Conservation (phyloP, 2,329 filamentous ascomycete species). For the Leptosphaerulina australis region DNA sequence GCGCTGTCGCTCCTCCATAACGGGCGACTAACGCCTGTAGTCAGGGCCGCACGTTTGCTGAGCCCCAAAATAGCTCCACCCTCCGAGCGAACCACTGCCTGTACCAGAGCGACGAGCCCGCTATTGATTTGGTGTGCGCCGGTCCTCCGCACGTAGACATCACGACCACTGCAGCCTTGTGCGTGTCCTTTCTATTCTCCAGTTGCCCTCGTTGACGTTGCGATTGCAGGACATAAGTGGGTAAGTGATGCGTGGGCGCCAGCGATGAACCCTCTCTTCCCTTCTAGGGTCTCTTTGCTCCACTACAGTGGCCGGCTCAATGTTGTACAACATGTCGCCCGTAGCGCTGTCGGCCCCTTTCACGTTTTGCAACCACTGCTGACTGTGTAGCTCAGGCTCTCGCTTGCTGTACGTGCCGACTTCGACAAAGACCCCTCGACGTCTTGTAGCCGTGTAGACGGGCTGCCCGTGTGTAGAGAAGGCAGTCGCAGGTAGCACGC, state of each 20-base stretch:
- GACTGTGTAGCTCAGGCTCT: slow-evolving; percentile 37
- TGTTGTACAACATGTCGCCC: slow-evolving; percentile 44
- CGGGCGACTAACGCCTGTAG: slow-evolving; percentile 28
- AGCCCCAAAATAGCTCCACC: slow-evolving; percentile 33
- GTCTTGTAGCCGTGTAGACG: slow-evolving; percentile 1
- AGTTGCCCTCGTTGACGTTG: slow-evolving; percentile 16
- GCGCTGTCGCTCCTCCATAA: slow-evolving; percentile 19
- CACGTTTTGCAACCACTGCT: slow-evolving; percentile 36
- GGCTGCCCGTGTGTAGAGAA: slow-evolving; percentile 4
- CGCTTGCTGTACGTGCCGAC: slow-evolving; percentile 28
- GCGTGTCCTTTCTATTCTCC: slow-evolving; percentile 27
- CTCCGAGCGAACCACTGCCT: slow-evolving; percentile 17
- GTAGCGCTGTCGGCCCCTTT: slow-evolving; percentile 38
- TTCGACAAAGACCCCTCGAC: slow-evolving; percentile 19
- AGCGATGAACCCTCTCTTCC: slow-evolving; percentile 27
- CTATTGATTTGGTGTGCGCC: slow-evolving; percentile 15
- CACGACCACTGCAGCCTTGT: slow-evolving; percentile 9
- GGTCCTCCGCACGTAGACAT: slow-evolving; percentile 10
- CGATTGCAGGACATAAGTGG: slow-evolving; percentile 19
- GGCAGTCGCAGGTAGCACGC: slow-evolving; percentile 29
- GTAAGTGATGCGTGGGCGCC: slow-evolving; percentile 36
- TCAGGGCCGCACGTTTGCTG: slow-evolving; percentile 31
- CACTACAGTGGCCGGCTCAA: slow-evolving; percentile 38
- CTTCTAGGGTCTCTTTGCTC: slow-evolving; percentile 37
- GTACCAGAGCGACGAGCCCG: slow-evolving; percentile 13